phyloP scores from a whole-genome alignment of 1,139 yeast species.

The Pichia sp. region DNA sequence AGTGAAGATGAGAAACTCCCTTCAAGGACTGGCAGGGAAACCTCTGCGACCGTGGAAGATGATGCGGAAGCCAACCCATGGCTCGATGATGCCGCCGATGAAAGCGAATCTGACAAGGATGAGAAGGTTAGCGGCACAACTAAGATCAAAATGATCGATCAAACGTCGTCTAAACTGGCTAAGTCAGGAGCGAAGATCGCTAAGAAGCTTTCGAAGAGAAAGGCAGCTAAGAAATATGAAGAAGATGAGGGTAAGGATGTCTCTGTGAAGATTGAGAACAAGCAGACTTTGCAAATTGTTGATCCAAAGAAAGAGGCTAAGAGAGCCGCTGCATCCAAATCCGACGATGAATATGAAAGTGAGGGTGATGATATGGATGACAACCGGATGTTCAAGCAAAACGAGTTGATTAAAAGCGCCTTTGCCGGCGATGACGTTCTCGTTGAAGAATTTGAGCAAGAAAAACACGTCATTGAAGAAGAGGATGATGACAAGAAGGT shows the following conservation, averaged over 20 bases:
- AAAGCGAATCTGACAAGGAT: slow-evolving; percentile 13
- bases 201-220: slow-evolving; percentile 31
- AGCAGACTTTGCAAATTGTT: slow-evolving; percentile 32
- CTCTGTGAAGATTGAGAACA: slow-evolving; percentile 41
- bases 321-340: slow-evolving; percentile 6
- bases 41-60: slow-evolving; percentile 17
- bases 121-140: slow-evolving; percentile 31
- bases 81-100: slow-evolving; percentile 25
- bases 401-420: slow-evolving; percentile 75
- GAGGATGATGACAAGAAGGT: slow-evolving; percentile 87
- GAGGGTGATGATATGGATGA: slow-evolving; percentile 32
- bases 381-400: slow-evolving; percentile 58
- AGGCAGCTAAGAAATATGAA: slow-evolving; percentile 21
- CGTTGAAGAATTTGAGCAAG: slow-evolving; percentile 68
- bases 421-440: slow-evolving; percentile 91
- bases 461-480: slow-evolving; percentile 53
- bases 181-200: slow-evolving; percentile 47
- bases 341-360: slow-evolving; percentile 29
- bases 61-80: slow-evolving; percentile 36
- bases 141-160: slow-evolving; percentile 49
- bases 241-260: slow-evolving; percentile 26
- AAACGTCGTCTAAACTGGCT: slow-evolving; percentile 42
- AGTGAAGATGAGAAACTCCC: slow-evolving; percentile 2
- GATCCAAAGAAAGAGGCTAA: slow-evolving; percentile 15
- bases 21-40: not conserved